Evolutionary conservation across 805 yeast genomes (phyloP), one percentile per base, ranked within the genome.

Genomic region (Wickerhamomyces bisporus): DNA sequence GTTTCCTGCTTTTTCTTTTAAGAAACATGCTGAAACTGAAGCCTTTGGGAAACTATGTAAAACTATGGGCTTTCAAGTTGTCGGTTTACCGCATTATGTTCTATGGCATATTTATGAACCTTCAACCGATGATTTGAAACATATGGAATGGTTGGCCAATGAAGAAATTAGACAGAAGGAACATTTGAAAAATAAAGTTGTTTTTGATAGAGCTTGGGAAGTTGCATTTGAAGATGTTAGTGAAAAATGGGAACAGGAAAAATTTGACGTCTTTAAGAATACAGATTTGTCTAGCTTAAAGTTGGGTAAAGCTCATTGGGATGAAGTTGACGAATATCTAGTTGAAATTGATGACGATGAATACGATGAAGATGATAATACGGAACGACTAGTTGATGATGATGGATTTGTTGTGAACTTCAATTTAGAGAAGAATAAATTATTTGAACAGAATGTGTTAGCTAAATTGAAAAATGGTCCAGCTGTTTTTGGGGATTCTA

Each of bases 41-140:
- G 98, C 95, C 0, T 91, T 93, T 61, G 98, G 95, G 32, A 88
- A 86, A 57, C 71, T 91, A 70, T 77, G 86, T 50, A 81, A 86
- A 49, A 69, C 81, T 45, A 86, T 91, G 95, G 89, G 91, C 5
- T 86, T 75, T 58, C 70, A 80, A 18, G 97, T 91, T 18, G 73
- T 81, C 43, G 98, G 98, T 0, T 70, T 91, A 50, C 95, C 96
- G 11, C 96, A 91, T 64, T 91, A 91, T 59, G 94, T 87, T 25
- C 83, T 91, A 39, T 91, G 98, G 98, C 96, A 88, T 61, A 81
- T 86, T 47, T 91, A 91, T 62, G 98, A 91, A 67, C 98, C 98
- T 19, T 83, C 95, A 15, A 77, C 81, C 19, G 97, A 89, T 60
- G 98, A 91, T 67, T 70, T 89, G 60, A 75, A 77, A 58, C 85